Base-by-base conservation (phyloP, 306 rosid genomes). In the Cucumis hystrix region DNA sequence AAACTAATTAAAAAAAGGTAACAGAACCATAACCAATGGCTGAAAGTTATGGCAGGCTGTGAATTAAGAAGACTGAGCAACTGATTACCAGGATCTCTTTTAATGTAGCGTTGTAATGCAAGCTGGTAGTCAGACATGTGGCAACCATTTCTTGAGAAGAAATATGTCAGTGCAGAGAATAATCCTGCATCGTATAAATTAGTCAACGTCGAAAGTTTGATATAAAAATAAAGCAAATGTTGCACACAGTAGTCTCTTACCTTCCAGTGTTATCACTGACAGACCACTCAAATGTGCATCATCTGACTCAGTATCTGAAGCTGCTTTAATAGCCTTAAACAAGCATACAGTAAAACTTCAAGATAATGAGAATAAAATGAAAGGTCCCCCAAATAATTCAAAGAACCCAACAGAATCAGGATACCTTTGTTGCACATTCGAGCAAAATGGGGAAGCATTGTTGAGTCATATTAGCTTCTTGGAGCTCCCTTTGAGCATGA, bases 121-220 rank as follows among this genome's bases (percentile, higher is more conserved):
- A 94, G 96, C 91, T 94, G 98, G 82, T 87, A 94, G 78, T 92
- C 97, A 76, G 79, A 83, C 85, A 83, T 87, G 83, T 94, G 97
- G 80, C 87, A 83, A 75, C 98, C 98, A 83, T 88, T 87, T 89
- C 90, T 92, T 33, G 98, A 90, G 89, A 94, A 94, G 87, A 94
- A 92, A 82, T 92, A 94, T 56, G 97, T 85, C 39, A 93, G 85
- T 10, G 98, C 84, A 61, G 97, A 90, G 84, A 94, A 92, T 63
- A 94, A 79, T 20, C 96, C 97, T 94, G 96, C 67, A 65, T 79
- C 49, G 77, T 60, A 85, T 67, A 86, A 57, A 37, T 79, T 76
- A 76, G 65, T 47, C 79, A 79, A 80, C 71, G 16, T 51, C 28
- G 54, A 41, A 40, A 39, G 47, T 20, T 41, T 20, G 12, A 49